Conservation (phyloP, 106 monocot species). For the Narthecium ossifragum region DNA sequence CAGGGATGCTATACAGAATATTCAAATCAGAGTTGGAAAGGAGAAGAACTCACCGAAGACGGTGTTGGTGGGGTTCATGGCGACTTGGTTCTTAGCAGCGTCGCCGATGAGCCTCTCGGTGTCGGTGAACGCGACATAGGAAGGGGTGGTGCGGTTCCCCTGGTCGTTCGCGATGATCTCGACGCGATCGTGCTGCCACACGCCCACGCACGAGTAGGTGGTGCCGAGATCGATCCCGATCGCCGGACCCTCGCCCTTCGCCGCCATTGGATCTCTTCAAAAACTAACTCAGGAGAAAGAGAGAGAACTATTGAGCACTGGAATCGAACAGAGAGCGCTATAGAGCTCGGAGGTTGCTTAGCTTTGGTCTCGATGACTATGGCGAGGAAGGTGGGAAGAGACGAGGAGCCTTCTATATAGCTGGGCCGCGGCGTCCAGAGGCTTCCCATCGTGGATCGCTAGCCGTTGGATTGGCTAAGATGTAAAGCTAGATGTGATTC, state of each 20-base stretch:
- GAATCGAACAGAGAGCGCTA: no score
- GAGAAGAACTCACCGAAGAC: slow-evolving; percentile 46
- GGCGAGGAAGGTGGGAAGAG: not conserved
- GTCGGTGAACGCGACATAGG: slow-evolving; percentile 72
- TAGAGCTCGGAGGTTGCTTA: not conserved
- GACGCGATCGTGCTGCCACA: slow-evolving; percentile 66
- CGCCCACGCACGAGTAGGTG: slow-evolving; percentile 69
- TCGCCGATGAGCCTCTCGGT: slow-evolving; percentile 73
- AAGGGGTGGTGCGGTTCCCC: slow-evolving; percentile 72
- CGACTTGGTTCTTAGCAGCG: slow-evolving; percentile 84
- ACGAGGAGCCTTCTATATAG: not conserved
- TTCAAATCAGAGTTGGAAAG: not conserved
- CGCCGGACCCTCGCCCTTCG: slow-evolving; percentile 47
- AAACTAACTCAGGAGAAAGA: slow-evolving; percentile 1
- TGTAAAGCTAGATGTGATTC: not conserved
- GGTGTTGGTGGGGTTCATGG: slow-evolving; percentile 78
- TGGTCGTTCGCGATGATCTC: slow-evolving; percentile 77
- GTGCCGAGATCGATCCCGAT: slow-evolving; percentile 70
- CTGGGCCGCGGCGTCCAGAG: not conserved
- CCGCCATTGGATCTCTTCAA: not conserved
- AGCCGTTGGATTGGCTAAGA: not conserved
- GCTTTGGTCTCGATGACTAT: not conserved
- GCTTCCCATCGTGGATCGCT: not conserved
- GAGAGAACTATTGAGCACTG: no score
- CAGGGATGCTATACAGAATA: not conserved